Evolutionary conservation across 345 rosid genomes (phyloP), one percentile per base, ranked within the genome.

Genomic region (Lepidium aucheri): DNA sequence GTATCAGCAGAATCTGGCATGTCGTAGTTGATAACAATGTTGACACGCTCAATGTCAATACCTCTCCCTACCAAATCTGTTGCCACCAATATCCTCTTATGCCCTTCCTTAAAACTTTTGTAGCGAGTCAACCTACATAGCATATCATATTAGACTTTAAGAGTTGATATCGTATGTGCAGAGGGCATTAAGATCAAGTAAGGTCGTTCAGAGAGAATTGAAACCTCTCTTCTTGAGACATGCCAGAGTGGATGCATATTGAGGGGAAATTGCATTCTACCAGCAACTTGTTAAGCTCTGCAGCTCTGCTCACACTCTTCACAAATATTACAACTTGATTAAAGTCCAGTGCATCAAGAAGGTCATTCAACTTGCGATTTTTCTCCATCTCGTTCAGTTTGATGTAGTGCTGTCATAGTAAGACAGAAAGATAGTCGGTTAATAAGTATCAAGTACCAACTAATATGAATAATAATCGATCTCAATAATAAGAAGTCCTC

Each of bases 1-100:
- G 99, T 95, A 58, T 91, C 99, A 5, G 98, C 99, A 58, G 99
- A 91, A 77, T 95, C 98, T 5, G 99, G 99, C 99, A 95, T 95
- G 75, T 95, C 97, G 60, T 91, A 95, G 80, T 95, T 95, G 78
- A 95, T 89, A 10, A 95, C 99, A 39, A 95, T 95, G 80, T 95
- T 95, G 15, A 95, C 97, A 9, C 99, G 88, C 67, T 95, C 99
- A 65, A 95, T 95, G 75, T 95, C 99, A 69, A 95, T 95, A 26
- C 97, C 97, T 56, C 99, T 80, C 15, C 97, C 99, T 32, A 95
- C 99, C 82, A 95, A 78, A 56, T 91, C 99, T 2, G 99, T 95
- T 2, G 96, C 97, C 44, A 89, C 99, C 6, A 95, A 93, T 67
- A 95, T 95, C 77, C 99, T 85, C 77, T 91, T 91, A 65, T 95